Evolutionary conservation across 2,329 filamentous ascomycete genomes (phyloP).

Genomic region (Aspergillus sp.): DNA sequence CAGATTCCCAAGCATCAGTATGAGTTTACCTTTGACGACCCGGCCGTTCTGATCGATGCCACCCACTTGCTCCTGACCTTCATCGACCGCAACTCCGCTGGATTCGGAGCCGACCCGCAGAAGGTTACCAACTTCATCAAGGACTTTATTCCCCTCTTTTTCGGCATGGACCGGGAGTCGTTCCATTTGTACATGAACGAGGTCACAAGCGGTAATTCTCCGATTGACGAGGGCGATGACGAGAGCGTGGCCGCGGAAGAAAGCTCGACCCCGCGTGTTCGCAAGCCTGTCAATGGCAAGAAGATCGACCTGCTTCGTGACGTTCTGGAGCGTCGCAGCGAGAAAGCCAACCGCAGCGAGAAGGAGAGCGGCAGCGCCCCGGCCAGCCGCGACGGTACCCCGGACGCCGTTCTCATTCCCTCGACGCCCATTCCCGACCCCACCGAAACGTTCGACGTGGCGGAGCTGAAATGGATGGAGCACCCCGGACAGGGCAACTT

Average conservation of each 20-base stretch:
- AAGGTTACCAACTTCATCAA: slow-evolving; percentile 74
- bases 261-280: slow-evolving; percentile 66
- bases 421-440: slow-evolving; percentile 44
- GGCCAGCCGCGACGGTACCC: slow-evolving; percentile 84
- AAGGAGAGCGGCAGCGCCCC: slow-evolving; percentile 73
- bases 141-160: slow-evolving; percentile 73
- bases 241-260: slow-evolving; percentile 67
- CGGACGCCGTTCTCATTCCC: slow-evolving; percentile 60
- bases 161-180: slow-evolving; percentile 69
- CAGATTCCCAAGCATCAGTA: slow-evolving; percentile 70
- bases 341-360: slow-evolving; percentile 67
- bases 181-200: slow-evolving; percentile 67
- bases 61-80: slow-evolving; percentile 49
- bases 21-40: slow-evolving; percentile 70
- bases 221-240: slow-evolving; percentile 76
- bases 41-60: slow-evolving; percentile 61
- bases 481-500: slow-evolving; percentile 57
- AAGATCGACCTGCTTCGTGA: slow-evolving; percentile 77
- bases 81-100: slow-evolving; percentile 49
- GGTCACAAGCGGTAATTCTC: slow-evolving; percentile 67
- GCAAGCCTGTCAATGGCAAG: slow-evolving; percentile 64
- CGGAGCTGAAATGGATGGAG: slow-evolving; percentile 59
- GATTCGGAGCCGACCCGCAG: slow-evolving; percentile 64
- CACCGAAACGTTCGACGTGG: slow-evolving; percentile 56
- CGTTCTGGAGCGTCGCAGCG: slow-evolving; percentile 76